Evolutionary conservation across 768 basidiomycete genomes (phyloP), one percentile per base, ranked within the genome.

Genomic region (Leccinum uliginosum): DNA sequence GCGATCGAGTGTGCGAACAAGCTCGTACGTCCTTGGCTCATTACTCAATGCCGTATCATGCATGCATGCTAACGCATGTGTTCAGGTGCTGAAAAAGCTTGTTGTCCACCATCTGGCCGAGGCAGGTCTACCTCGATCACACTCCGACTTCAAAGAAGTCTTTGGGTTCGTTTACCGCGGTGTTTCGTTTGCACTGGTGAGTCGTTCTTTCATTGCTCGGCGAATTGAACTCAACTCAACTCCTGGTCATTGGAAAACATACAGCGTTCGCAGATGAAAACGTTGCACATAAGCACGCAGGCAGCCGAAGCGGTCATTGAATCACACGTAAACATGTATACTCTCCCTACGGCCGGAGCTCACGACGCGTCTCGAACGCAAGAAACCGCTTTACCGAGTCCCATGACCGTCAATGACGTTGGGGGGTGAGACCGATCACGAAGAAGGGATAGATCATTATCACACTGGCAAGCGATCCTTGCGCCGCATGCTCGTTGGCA

Each of bases 1-100:
- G 61, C 74, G 54, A 62, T 81, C 43, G 86, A 88, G 71, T 80
- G 75, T 62, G 73, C 76, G 6, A 89, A 87, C 65, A 88, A 84
- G 68, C 78, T 77, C 59, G 87, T 87, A 59, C 63, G 78, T 69
- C 48, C 11, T 40, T 55, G 30, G 46, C 15, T 23, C 19, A n/a
- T 24, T n/a, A n/a, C n/a, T n/a, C 5, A 23, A 40, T 40, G 5
- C n/a, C 15, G 2, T 27, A 21, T 57, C 15, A 26, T 7, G 21
- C 38, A 40, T 5, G 35, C 27, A 23, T 50, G 19, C 11, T 17
- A 23, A 53, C 17, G 30, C n/a, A 3, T n/a, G n/a, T 3, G n/a
- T 26, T 11, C 26, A 63, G 80, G 65, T 72, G 43, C 61, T 81
- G 24, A 80, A 80, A 67, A 73, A 70, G 51, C 61, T 71, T 23